Evolutionary conservation across 2,329 filamentous ascomycete species (phyloP).

Genomic region (Aspergillus puulaauensis): DNA sequence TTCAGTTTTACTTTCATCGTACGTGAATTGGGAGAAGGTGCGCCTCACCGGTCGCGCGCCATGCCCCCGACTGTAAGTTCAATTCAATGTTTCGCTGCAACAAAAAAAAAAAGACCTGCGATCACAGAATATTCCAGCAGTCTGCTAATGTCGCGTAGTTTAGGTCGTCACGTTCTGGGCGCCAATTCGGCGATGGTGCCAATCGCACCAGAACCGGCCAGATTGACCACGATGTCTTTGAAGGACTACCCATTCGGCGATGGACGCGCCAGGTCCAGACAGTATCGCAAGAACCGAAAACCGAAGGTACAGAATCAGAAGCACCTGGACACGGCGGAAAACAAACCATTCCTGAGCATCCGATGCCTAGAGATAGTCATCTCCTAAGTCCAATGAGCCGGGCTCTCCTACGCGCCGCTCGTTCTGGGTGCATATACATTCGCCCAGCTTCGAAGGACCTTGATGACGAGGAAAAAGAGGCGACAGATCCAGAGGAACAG

Average conservation of each 20-base stretch:
- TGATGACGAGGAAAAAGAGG: slow-evolving; percentile 38
- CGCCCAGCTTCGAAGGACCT: slow-evolving; percentile 53
- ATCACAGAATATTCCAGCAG: background rate
- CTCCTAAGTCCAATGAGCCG: slow-evolving; percentile 77
- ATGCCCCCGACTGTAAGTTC: slow-evolving; percentile 38
- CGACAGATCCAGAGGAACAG: slow-evolving; percentile 35
- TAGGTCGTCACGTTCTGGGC: slow-evolving; percentile 56
- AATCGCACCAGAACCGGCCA: slow-evolving; percentile 46
- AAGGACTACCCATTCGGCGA: slow-evolving; percentile 84
- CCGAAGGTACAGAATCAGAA: slow-evolving; percentile 54
- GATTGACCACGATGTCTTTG: slow-evolving; percentile 64
- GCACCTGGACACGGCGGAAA: slow-evolving; percentile 27
- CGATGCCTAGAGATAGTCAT: slow-evolving; percentile 84
- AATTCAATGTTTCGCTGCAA: slow-evolving; percentile 6
- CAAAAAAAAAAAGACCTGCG: background rate
- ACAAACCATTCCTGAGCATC: slow-evolving; percentile 64
- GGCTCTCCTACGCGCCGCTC: slow-evolving; percentile 76
- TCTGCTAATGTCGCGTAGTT: slow-evolving; percentile 44
- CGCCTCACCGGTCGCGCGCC: slow-evolving; percentile 15
- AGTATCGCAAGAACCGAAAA: slow-evolving; percentile 64
- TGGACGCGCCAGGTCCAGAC: slow-evolving; percentile 74
- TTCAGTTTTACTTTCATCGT: slow-evolving; percentile 1
- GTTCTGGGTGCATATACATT: slow-evolving; percentile 75
- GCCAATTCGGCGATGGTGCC: slow-evolving; percentile 52
- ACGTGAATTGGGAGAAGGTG: slow-evolving; percentile 6